Conservation (phyloP, 352 stramenopile genomes). For the Plasmopara muralis region DNA sequence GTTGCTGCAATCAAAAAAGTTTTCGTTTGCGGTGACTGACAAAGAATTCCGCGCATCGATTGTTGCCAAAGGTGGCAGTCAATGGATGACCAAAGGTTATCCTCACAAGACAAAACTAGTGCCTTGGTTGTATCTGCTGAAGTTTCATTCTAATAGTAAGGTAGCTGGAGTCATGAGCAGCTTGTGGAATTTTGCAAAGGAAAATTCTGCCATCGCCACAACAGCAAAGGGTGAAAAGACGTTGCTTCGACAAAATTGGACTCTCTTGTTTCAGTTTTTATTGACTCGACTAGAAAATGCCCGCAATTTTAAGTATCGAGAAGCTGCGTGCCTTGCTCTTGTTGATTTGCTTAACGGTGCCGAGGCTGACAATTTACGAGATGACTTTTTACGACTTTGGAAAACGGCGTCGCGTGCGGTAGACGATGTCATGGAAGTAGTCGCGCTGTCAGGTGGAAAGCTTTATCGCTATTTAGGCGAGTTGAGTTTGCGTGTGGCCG, state of each 20-base stretch:
- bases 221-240: constrained; percentile 38
- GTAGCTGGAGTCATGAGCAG: constrained; percentile 57
- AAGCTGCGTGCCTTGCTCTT: constrained; percentile 57
- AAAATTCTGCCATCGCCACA: constrained; percentile 15
- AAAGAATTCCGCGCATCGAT: constrained; percentile 38
- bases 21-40: constrained; percentile 47
- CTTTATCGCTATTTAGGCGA: constrained; percentile 69
- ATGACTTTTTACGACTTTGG: constrained; percentile 58
- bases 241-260: constrained; percentile 46
- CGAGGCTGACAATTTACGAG: constrained; percentile 34
- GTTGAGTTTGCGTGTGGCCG: constrained; percentile 58
- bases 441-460: constrained; percentile 58
- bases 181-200: constrained; percentile 62
- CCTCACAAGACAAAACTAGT: constrained; percentile 49
- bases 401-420: constrained; percentile 59
- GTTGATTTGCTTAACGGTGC: constrained; percentile 60
- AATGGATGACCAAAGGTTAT: constrained; percentile 52
- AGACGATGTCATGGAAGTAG: constrained; percentile 72
- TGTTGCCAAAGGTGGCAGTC: constrained; percentile 42
- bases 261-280: constrained; percentile 48
- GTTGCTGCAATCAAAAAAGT: constrained; percentile 7
- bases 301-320: constrained; percentile 78
- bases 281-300: constrained; percentile 51
- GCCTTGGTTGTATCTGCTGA: constrained; percentile 72
- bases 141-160: constrained; percentile 65